These are phyloP conservation scores for Ottelia alismoides DNA, from an alignment of 106 monocot genomes.

Conservation along the genomic window DNA sequence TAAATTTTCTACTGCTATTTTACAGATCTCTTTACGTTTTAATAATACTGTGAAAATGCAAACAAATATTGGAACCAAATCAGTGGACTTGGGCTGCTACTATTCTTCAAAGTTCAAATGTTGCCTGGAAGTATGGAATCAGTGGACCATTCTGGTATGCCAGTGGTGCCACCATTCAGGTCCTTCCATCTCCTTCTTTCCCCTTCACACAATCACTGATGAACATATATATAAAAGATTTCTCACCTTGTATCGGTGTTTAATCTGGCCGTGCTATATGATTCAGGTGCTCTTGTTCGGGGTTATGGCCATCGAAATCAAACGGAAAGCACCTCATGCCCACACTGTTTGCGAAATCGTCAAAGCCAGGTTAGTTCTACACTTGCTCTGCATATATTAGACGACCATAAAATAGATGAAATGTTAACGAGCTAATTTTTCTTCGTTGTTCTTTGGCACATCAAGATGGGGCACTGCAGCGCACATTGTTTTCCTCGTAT, in stretches of 20 bases:
- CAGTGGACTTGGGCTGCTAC: conserved; percentile 99
- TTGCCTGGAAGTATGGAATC: conserved; percentile 95
- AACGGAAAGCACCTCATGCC: conserved; percentile 84
- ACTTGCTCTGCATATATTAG: too few relatives aligned
- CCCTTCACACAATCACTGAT: too few relatives aligned
- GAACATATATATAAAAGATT: too few relatives aligned
- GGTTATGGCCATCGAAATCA: conserved; percentile 97
- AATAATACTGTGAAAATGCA: too few relatives aligned
- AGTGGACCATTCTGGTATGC: conserved; percentile 99
- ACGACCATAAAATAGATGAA: too few relatives aligned
- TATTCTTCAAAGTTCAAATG: conserved; percentile 95
- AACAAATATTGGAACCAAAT: too few relatives aligned
- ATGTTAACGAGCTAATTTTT: too few relatives aligned
- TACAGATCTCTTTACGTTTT: too few relatives aligned
- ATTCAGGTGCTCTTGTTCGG: conserved; percentile 87
- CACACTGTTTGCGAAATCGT: conserved; percentile 98
- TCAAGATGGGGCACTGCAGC: conserved; percentile 89
- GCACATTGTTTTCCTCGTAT: conserved; percentile 73
- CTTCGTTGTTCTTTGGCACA: too few relatives aligned
- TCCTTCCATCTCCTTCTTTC: conserved; percentile 4
- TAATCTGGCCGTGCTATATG: too few relatives aligned
- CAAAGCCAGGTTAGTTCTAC: conserved; percentile 43
- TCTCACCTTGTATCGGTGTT: too few relatives aligned
- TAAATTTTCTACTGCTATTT: too few relatives aligned
- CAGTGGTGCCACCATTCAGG: conserved; percentile 98